Base-by-base conservation (phyloP, 169 alveolate species). In the Miamiensis avidus region DNA sequence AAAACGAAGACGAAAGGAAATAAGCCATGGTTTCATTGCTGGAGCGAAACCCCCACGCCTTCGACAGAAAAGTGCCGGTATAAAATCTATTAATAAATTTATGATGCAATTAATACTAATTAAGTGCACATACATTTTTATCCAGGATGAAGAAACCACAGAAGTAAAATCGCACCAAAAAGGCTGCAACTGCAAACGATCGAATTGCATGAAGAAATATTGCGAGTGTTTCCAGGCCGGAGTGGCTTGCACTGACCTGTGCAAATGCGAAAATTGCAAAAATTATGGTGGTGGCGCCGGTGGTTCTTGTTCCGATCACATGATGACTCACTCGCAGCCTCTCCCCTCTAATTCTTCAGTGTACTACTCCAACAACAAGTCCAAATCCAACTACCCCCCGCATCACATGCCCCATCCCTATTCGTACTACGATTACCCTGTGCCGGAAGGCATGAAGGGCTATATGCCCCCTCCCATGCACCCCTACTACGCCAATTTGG, bases 151-250 rank as follows among this genome's bases (percentile, higher is more conserved):
- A 49, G 20, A 11, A 49, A 49, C 69, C 4, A 49, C 26, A 4
- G 76, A 79, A n/a, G 65, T 20, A 64, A 79, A 79, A 49, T 64
- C 25, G 20, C 90, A 86, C 92, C 31, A 81, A 26, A 82, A 88
- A 74, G 92, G 92, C 25, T 88, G 92, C 29, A 83, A 83, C 78
- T 88, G 92, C 76, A 82, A 83, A 75, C 82, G 78, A 79, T 81
- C 88, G 0, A 78, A 88, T 31, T 88, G 92, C 81, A 30, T 78
- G 16, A 88, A 88, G 34, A 88, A 88, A 74, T 88, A 88, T 69
- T 88, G 92, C 74, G 92, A 88, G 64, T 88, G 92, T 33, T 88
- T 33, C 73, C 65, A 88, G 64, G 69, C 77, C 86, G 92, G 92
- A 33, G 89, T 82, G 0, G 78, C 83, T 31, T 88, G 92, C 69